These are phyloP conservation scores for Microthlaspi erraticum DNA, from an alignment of 345 rosid genomes.

Conservation along the genomic window DNA sequence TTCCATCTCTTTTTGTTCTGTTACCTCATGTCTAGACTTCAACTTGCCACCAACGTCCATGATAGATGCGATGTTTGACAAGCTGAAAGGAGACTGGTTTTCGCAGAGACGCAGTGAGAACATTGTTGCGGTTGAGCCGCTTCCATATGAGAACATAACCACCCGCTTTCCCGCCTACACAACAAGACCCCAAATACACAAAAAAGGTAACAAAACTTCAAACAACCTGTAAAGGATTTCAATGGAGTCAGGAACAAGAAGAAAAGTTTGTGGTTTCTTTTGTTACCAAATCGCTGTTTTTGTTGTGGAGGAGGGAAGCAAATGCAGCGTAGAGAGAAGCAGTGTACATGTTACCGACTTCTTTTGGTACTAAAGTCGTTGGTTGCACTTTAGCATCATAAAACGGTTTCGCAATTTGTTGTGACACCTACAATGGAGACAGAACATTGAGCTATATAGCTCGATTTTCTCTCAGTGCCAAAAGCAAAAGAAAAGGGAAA, in stretches of 20 bases:
- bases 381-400: slow-evolving; percentile 89
- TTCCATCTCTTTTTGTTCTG: not conserved
- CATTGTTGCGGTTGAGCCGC: slow-evolving; percentile 95
- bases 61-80: slow-evolving; percentile 74
- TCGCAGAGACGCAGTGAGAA: slow-evolving; percentile 73
- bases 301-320: slow-evolving; percentile 87
- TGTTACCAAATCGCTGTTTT: slow-evolving; percentile 72
- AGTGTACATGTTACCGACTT: slow-evolving; percentile 99
- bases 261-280: not conserved
- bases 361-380: slow-evolving; percentile 85
- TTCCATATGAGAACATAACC: slow-evolving; percentile 92
- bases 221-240: slow-evolving; percentile 5
- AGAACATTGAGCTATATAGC: not conserved
- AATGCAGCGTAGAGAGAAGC: slow-evolving; percentile 98
- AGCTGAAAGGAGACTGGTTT: slow-evolving; percentile 72
- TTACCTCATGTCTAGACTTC: slow-evolving; percentile 95
- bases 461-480: not conserved
- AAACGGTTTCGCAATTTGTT: slow-evolving; percentile 88
- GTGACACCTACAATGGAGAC: slow-evolving; percentile 65
- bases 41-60: slow-evolving; percentile 76
- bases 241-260: slow-evolving; percentile 15
- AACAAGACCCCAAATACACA: slow-evolving; percentile 20
- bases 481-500: not conserved
- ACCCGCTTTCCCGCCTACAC: slow-evolving; percentile 80
- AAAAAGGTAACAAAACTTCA: not conserved